Base-by-base conservation (phyloP, 495 filamentous ascomycete species). In the Aspergillus kassunensis region DNA sequence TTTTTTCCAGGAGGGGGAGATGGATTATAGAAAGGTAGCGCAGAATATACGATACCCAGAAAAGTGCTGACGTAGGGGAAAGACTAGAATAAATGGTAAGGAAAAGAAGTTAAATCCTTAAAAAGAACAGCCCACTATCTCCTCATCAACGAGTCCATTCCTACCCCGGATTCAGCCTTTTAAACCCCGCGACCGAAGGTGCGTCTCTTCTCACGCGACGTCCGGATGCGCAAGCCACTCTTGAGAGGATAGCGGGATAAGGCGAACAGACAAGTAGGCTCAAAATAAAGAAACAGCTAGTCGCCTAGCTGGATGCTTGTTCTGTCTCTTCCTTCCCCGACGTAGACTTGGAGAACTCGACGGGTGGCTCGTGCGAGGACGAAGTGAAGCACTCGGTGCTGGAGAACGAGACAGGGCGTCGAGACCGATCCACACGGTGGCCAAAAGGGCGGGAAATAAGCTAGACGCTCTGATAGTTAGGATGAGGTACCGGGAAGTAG, bases 71-170 rank as follows among this genome's bases (percentile, higher is more conserved):
- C 49, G 55, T 57, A 53, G 49, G 47, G 30, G 48, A 57, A 45
- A 42, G 37, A 33, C 10, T 19, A 20, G 31, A 41, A 51, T 16
- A 55, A 51, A 55, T 42, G 27, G 37, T 43, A 19, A 45, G 40
- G 25, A 41, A 31, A 41, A 45, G 42, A 39, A 59, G 63, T 58
- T 59, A 49, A 65, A 57, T 57, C 60, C 64, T 62, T 60, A 63
- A 54, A 63, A 54, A 65, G 59, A 62, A 61, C 56, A 54, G 59
- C 58, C 56, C 59, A 55, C 50, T 66, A 36, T 57, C 56, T 45
- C 60, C 67, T 71, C 63, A 72, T 64, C 61, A 63, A 59, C 64
- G 66, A 65, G 65, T 74, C 70, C 70, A 75, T 75, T 71, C 72
- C 72, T 70, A 56, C 67, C 55, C 61, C 55, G 34, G 57, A 52